phyloP scores from a whole-genome alignment of 371 early-diverging fungal genomes.

The Rhizopus arrhizus region DNA sequence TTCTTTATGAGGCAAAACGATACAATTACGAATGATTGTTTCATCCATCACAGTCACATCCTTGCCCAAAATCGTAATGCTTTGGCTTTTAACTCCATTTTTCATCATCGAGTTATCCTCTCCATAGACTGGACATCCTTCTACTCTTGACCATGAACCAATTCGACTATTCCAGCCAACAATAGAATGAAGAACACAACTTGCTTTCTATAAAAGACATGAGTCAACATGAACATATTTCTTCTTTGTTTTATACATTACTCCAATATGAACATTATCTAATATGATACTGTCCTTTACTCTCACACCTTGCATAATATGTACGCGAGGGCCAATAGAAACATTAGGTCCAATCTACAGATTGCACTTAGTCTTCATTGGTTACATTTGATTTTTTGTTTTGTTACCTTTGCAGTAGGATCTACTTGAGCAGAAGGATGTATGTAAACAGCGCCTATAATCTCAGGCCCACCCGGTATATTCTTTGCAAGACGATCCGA shows the following conservation, averaged over 20 bases:
- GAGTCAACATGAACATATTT: constrained; percentile 24
- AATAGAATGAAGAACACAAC: constrained; percentile 88
- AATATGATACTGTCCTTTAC: constrained; percentile 94
- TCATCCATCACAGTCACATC: constrained; percentile 90
- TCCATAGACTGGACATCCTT: constrained; percentile 74
- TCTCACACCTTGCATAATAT: constrained; percentile 93
- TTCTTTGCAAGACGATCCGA: constrained; percentile 65
- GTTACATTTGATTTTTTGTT: constrained; percentile 1
- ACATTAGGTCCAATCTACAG: constrained; percentile 89
- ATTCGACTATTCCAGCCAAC: constrained; percentile 96
- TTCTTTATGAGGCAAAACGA: constrained; percentile 96
- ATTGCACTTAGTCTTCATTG: too few relatives aligned
- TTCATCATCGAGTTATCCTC: constrained; percentile 71
- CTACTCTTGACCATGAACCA: constrained; percentile 92
- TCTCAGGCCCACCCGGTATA: constrained; percentile 66
- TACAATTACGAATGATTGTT: constrained; percentile 90
- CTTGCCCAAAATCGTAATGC: constrained; percentile 89
- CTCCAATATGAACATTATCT: constrained; percentile 90
- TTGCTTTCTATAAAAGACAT: constrained; percentile 44
- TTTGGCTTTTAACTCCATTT: constrained; percentile 92
- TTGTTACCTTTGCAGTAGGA: constrained; percentile 76
- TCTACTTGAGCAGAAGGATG: constrained; percentile 92
- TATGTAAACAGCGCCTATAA: constrained; percentile 90
- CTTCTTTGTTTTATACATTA: constrained; percentile 40
- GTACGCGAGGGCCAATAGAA: constrained; percentile 90